Evolutionary conservation across 139 green algal species (phyloP).

Genomic region (Chlorella sp.): DNA sequence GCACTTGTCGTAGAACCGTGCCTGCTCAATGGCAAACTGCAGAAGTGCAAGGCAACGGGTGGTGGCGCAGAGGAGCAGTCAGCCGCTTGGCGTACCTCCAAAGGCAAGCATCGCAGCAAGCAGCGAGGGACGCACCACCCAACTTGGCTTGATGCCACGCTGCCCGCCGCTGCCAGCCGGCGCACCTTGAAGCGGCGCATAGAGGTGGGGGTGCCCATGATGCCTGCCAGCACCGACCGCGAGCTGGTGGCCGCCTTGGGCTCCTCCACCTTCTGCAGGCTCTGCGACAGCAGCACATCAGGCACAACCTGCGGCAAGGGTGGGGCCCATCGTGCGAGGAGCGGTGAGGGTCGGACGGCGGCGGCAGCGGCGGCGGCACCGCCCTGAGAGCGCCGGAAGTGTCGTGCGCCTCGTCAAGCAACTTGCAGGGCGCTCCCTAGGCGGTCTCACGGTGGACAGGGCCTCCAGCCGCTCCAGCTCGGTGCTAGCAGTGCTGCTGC

Average conservation of each 20-base stretch:
- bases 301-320: conserved; percentile 54
- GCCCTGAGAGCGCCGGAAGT: neutral
- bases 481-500: neutral
- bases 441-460: neutral
- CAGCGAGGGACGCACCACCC: neutral
- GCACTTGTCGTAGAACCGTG: conserved; percentile 68
- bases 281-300: conserved; percentile 65
- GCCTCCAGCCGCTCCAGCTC: conserved; percentile 5
- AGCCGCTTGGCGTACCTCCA: neutral
- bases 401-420: neutral
- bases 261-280: conserved; percentile 42
- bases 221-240: conserved; percentile 52
- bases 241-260: conserved; percentile 69
- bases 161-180: too few relatives aligned
- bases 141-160: too few relatives aligned
- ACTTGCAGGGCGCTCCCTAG: neutral
- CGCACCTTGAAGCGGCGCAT: conserved; percentile 19
- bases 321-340: too few relatives aligned
- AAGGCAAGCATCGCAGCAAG: neutral
- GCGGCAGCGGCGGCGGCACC: neutral
- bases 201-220: conserved; percentile 43
- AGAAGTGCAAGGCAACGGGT: neutral
- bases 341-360: too few relatives aligned
- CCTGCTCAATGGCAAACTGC: conserved; percentile 78
- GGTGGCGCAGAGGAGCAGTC: neutral